phyloP scores from a whole-genome alignment of 2,329 filamentous ascomycete species.

The Penicillium sp. region DNA sequence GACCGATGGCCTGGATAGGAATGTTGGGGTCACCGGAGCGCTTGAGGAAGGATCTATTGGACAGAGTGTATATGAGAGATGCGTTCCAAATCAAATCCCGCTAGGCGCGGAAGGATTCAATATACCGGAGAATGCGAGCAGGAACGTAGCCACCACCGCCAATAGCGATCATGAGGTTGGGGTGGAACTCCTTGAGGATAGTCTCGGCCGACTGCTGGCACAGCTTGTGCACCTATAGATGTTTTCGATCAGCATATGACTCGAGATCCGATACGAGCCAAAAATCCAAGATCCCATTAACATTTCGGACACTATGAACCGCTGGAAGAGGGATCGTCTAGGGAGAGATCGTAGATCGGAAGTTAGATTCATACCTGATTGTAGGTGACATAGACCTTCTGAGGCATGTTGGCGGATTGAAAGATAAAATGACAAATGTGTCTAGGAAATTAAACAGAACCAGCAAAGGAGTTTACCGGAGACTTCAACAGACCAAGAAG shows the following conservation, averaged over 20 bases:
- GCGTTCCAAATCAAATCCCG: conserved; percentile 2
- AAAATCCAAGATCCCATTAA: neutral
- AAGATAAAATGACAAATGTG: neutral
- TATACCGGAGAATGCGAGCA: conserved; percentile 82
- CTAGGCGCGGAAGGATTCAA: neutral
- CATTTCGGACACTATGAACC: neutral
- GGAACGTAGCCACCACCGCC: conserved; percentile 97
- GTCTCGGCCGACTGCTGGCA: conserved; percentile 80
- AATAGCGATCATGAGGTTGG: conserved; percentile 97
- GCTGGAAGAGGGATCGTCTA: neutral
- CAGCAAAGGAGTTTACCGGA: neutral
- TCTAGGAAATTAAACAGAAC: neutral
- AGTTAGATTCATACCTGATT: conserved; percentile 66
- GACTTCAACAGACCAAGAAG: neutral
- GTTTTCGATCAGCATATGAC: neutral
- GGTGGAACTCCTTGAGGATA: conserved; percentile 82
- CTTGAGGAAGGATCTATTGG: conserved; percentile 80
- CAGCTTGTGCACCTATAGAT: conserved; percentile 83
- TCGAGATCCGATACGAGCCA: neutral
- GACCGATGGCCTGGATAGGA: conserved; percentile 96
- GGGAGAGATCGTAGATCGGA: neutral
- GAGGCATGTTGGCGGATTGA: conserved; percentile 59
- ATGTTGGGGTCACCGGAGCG: conserved; percentile 84
- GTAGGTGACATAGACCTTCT: conserved; percentile 88
- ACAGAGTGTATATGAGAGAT: neutral